These are phyloP conservation scores for Suillus brevipes DNA, from an alignment of 768 basidiomycete species.

Conservation along the genomic window DNA sequence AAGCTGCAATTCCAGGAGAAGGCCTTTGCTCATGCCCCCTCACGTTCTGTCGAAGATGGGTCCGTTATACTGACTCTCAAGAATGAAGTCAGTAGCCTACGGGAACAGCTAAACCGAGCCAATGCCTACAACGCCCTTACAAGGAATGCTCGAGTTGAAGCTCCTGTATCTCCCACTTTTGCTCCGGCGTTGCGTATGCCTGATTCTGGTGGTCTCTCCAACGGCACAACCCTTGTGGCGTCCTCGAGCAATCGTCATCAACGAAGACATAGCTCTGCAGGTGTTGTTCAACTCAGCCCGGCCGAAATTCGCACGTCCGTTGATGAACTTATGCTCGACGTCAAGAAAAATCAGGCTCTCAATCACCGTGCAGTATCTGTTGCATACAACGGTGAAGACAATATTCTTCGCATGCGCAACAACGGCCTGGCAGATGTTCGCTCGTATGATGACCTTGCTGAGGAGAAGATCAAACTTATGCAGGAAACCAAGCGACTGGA, in stretches of 20 bases:
- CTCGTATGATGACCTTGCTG: slow-evolving; percentile 83
- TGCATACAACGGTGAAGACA: slow-evolving; percentile 83
- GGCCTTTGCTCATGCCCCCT: slow-evolving; percentile 60
- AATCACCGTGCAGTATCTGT: slow-evolving; percentile 88
- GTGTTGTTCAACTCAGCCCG: slow-evolving; percentile 62
- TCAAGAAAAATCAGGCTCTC: slow-evolving; percentile 66
- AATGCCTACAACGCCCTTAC: slow-evolving; percentile 89
- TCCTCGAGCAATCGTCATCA: slow-evolving; percentile 58
- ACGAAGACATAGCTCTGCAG: slow-evolving; percentile 84
- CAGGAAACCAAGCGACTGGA: slow-evolving; percentile 88
- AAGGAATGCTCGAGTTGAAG: slow-evolving; percentile 65
- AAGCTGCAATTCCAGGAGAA: slow-evolving; percentile 80
- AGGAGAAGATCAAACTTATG: slow-evolving; percentile 94
- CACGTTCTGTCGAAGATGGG: slow-evolving; percentile 75
- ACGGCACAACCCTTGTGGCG: slow-evolving; percentile 43
- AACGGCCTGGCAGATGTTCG: slow-evolving; percentile 72
- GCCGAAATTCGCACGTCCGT: slow-evolving; percentile 70
- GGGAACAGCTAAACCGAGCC: slow-evolving; percentile 95
- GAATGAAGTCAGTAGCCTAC: slow-evolving; percentile 87
- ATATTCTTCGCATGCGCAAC: slow-evolving; percentile 60
- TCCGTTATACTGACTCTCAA: slow-evolving; percentile 88
- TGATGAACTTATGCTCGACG: slow-evolving; percentile 75
- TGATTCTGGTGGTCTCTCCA: slow-evolving; percentile 42
- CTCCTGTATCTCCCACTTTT: slow-evolving; percentile 83
- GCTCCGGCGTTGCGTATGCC: slow-evolving; percentile 70